Conservation (phyloP, 1,139 yeast species). For the Debaryomyces nepalensis region DNA sequence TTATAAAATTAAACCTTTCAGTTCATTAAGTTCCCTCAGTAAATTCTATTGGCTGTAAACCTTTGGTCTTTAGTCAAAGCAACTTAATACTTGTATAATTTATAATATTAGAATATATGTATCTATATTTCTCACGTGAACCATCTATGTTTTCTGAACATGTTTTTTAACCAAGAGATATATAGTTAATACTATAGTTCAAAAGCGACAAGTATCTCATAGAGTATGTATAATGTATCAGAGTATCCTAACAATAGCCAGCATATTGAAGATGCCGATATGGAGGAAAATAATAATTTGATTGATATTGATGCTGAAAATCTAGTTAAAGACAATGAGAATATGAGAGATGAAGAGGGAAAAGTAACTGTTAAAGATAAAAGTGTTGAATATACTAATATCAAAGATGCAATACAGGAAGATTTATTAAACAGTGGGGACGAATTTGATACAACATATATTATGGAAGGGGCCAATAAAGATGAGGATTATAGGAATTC, state of each 20-base stretch:
- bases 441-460: conserved; percentile 25
- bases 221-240: conserved; percentile 9
- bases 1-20: conserved; percentile 9
- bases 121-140: conserved; percentile 9
- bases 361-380: conserved; percentile 4
- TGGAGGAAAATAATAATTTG: neutral
- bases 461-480: conserved; percentile 16
- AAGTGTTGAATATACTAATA: conserved; percentile 1
- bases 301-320: conserved; percentile 1
- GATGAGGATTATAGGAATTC: conserved; percentile 21
- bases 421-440: conserved; percentile 7
- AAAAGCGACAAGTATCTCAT: too few relatives aligned
- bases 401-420: conserved; percentile 42
- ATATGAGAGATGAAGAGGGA: conserved; percentile 9
- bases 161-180: neutral
- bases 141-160: neutral
- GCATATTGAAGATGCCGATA: neutral
- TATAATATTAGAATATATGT: conserved; percentile 8
- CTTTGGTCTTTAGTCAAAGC: conserved; percentile 3
- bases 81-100: conserved; percentile 11
- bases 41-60: neutral
- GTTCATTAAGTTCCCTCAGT: conserved; percentile 7
- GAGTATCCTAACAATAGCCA: conserved; percentile 2
- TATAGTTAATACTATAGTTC: neutral
- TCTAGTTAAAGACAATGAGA: neutral